Evolutionary conservation across 2,329 filamentous ascomycete species (phyloP).

Genomic region (Dactylellina cionopaga): DNA sequence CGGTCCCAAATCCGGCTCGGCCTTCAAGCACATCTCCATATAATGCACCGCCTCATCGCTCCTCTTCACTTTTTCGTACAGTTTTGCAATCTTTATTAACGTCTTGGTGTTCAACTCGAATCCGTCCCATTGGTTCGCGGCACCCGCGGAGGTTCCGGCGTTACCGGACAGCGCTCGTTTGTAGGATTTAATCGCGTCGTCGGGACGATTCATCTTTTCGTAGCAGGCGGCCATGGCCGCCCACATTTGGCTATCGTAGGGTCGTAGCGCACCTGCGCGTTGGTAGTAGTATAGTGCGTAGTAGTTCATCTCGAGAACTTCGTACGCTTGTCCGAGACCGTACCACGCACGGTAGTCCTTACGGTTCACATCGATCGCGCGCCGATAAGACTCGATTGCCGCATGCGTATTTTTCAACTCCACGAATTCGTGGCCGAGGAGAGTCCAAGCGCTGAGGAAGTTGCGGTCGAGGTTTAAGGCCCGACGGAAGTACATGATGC

Average conservation of each 20-base stretch:
- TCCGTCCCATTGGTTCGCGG: conserved; percentile 65
- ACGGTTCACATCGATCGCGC: conserved; percentile 90
- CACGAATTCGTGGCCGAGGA: conserved; percentile 99
- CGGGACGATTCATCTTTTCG: conserved; percentile 83
- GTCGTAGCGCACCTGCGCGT: conserved; percentile 88
- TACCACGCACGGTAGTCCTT: conserved; percentile 99
- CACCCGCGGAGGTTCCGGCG: conserved; percentile 64
- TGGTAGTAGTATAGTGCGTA: conserved; percentile 99
- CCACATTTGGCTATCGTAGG: conserved; percentile 99
- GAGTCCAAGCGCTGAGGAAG: conserved; percentile 93
- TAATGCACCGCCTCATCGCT: conserved; percentile 85
- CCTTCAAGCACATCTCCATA: conserved; percentile 94
- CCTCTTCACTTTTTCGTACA: conserved; percentile 84
- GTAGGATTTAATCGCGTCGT: conserved; percentile 93
- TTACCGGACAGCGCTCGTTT: conserved; percentile 86
- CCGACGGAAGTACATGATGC: conserved; percentile 95
- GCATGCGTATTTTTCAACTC: conserved; percentile 99
- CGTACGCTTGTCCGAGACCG: conserved; percentile 93
- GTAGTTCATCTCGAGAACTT: conserved; percentile 96
- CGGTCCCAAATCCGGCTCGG: conserved; percentile 84
- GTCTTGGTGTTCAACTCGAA: conserved; percentile 86
- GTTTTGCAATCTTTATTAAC: conserved; percentile 84
- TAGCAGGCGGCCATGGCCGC: conserved; percentile 92
- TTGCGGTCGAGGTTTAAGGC: conserved; percentile 88
- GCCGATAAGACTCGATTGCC: conserved; percentile 94